Evolutionary conservation across 2,329 filamentous ascomycete genomes (phyloP).

Genomic region (Xylaria sp.): DNA sequence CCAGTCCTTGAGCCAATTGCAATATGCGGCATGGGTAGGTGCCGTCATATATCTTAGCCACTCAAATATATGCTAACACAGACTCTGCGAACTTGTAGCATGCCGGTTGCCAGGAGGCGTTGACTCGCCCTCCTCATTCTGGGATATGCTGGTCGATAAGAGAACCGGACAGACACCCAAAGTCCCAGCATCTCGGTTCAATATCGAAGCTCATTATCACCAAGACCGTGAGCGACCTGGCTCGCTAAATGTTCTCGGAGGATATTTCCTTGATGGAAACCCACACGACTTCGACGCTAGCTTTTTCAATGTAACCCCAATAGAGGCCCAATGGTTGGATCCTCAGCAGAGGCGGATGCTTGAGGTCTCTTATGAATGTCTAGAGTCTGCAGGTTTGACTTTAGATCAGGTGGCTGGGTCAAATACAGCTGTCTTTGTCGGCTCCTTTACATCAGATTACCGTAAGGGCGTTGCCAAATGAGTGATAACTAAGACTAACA

Average conservation of each 20-base stretch:
- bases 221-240: slow-evolving; percentile 42
- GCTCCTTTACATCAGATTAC: slow-evolving; percentile 43
- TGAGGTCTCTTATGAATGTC: slow-evolving; percentile 55
- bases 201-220: slow-evolving; percentile 45
- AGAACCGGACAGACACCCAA: slow-evolving; percentile 40
- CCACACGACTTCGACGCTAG: slow-evolving; percentile 43
- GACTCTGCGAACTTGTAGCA: slow-evolving; percentile 24
- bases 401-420: slow-evolving; percentile 46
- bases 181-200: slow-evolving; percentile 43
- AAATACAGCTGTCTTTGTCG: slow-evolving; percentile 46
- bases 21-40: slow-evolving; percentile 46
- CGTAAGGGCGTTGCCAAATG: slow-evolving; percentile 22
- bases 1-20: slow-evolving; percentile 42
- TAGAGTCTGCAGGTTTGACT: slow-evolving; percentile 53
- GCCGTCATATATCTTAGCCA: not conserved
- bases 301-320: slow-evolving; percentile 55
- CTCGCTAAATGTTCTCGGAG: slow-evolving; percentile 39
- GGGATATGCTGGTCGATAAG: slow-evolving; percentile 41
- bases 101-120: slow-evolving; percentile 40
- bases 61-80: slow-evolving; percentile 7
- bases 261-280: slow-evolving; percentile 44
- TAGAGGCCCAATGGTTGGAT: slow-evolving; percentile 55
- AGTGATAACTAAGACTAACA: slow-evolving; percentile 1
- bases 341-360: slow-evolving; percentile 56
- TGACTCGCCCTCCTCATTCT: slow-evolving; percentile 40